Evolutionary conservation across 306 rosid genomes (phyloP), one percentile per base, ranked within the genome.

Genomic region (Prunus mume): DNA sequence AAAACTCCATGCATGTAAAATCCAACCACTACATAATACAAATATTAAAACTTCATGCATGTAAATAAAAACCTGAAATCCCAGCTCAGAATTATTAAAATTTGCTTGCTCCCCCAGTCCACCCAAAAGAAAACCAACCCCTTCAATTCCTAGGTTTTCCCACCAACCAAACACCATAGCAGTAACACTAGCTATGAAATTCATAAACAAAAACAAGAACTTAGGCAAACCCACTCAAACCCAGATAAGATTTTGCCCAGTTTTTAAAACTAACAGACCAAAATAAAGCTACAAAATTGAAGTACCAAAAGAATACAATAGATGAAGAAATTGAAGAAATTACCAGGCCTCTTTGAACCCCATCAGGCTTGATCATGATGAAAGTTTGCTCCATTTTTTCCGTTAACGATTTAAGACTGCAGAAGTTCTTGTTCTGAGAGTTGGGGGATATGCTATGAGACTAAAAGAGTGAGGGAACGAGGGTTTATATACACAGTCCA

Each of bases 341-440:
- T 70, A 92, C 97, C 63, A 92, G 88, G 76, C 97, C 97, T 77
- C 97, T 90, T 77, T 92, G 97, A 56, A 92, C 97, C 3, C 97
- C 96, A 88, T 92, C 96, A 6, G 96, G 97, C 89, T 92, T 92
- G 85, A 92, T 90, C 97, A 92, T 92, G 86, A 92, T 90, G 77
- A 88, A 92, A 69, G 96, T 87, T 32, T 87, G 97, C 85, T 92
- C 97, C 96, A 92, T 90, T 12, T 70, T 81, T 55, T 22, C 34
- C 22, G 63, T 65, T 14, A 17, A 56, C 7, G 85, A 54, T 55
- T 46, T 32, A 24, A 19, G 49, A 54, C 12, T 22, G 63, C 10
- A 12, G 24, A 12, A 46, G 56, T n/a, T 3, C 18, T 22, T 2
- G 20, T 52, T 49, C 56, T 6, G 79, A 65, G 75, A 2, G 10